Base-by-base conservation (phyloP, 2,329 filamentous ascomycete species). In the Epichloe uncinata region DNA sequence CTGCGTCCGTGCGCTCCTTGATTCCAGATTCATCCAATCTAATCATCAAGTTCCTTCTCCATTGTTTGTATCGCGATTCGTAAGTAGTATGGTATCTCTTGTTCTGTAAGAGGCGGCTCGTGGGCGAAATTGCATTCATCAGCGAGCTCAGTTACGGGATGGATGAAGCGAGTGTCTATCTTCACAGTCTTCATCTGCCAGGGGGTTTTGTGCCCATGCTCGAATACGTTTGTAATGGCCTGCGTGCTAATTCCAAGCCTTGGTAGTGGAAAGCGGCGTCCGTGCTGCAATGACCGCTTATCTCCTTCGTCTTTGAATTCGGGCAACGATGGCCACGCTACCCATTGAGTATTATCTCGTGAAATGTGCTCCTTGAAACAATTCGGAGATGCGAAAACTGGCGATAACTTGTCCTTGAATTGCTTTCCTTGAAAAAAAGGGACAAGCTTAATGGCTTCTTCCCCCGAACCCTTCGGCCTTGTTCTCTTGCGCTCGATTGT, bases 231-330 rank as follows among this genome's bases (percentile, higher is more conserved):
- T 36, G 38, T 34, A 56, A 44, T 16, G 45, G 50, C 8, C 44
- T 16, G 34, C 15, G 57, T 54, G 18, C 55, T 36, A 16, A 56
- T 13, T 40, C 59, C 58, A 34, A 63, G 53, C 16, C 59, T 61
- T 33, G 66, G 66, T 3, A 61, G 53, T 40, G 66, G 66, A 20
- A 69, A 56, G 34, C 55, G 60, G n/a, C 64, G 62, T 18, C 57
- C 52, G 41, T 58, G 52, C 42, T 52, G 49, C 35, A 45, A 42
- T 1, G 58, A 55, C 16, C 61, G 57, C 41, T 56, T 61, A 48
- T 68, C 62, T 36, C 64, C 63, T 13, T 64, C 61, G 26, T 65
- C 63, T 47, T 68, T 68, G 30, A 68, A 57, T 49, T 67, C 65
- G 12, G 64, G 55, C 38, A 65, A 53, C 8, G 61, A 59, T 1